Conservation (phyloP, 495 filamentous ascomycete genomes). For the Recurvomyces mirabilis region DNA sequence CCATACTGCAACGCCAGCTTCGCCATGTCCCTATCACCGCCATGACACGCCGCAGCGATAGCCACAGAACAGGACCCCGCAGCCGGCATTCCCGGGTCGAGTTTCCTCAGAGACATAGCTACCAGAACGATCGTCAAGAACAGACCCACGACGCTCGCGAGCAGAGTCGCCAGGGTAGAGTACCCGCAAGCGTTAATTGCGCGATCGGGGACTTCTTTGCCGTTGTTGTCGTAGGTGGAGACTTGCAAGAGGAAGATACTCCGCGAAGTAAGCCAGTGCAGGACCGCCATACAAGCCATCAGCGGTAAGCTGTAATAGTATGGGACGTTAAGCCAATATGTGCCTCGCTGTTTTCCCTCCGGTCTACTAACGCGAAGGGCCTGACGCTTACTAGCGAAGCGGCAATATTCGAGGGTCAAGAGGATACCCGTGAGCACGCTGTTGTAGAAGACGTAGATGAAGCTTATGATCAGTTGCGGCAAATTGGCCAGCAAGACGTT, state of each 20-base stretch:
- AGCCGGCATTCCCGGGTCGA: neutral
- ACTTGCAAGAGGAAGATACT: conserved; percentile 10
- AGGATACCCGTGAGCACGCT: conserved; percentile 35
- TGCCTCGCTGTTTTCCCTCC: conserved; percentile 10
- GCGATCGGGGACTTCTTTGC: neutral
- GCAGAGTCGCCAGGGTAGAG: neutral
- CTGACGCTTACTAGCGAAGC: conserved; percentile 5
- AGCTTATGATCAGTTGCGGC: conserved; percentile 36
- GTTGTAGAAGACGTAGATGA: conserved; percentile 36
- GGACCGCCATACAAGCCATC: neutral
- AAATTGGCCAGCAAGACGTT: conserved; percentile 24
- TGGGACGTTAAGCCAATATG: conserved; percentile 14
- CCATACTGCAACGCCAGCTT: neutral
- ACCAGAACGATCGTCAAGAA: neutral
- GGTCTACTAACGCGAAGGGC: conserved; percentile 8
- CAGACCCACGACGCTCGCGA: neutral
- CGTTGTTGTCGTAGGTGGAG: neutral
- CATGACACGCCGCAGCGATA: neutral
- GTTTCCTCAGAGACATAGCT: neutral
- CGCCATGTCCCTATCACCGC: neutral
- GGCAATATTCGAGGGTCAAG: conserved; percentile 25
- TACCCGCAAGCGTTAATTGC: neutral
- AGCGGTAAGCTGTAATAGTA: conserved; percentile 14
- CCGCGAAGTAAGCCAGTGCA: conserved; percentile 21
- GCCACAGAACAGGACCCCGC: neutral